phyloP scores from a whole-genome alignment of 2,329 filamentous ascomycete species.

The Ceratocystis alfenasii region DNA sequence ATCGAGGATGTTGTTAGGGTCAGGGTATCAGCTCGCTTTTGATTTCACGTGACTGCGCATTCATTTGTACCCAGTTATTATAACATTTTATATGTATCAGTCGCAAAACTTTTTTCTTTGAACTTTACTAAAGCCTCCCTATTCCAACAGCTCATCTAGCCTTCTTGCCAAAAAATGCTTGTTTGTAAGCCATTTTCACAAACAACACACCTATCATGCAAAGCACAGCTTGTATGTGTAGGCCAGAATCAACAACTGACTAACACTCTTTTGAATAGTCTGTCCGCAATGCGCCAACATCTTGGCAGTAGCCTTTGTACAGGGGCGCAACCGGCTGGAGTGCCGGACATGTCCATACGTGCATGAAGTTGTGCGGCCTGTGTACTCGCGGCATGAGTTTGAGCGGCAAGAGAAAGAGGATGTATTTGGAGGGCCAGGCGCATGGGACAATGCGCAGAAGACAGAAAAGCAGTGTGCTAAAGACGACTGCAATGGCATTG shows the following conservation, averaged over 20 bases:
- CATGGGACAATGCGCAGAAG: slow-evolving; percentile 88
- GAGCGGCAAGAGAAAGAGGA: slow-evolving; percentile 78
- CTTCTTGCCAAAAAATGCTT: slow-evolving; percentile 38
- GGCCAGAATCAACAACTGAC: slow-evolving; percentile 17
- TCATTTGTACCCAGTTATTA: too few relatives aligned
- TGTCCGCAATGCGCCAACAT: slow-evolving; percentile 77
- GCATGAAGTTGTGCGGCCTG: slow-evolving; percentile 64
- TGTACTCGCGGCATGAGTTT: slow-evolving; percentile 74
- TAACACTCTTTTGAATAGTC: slow-evolving; percentile 40
- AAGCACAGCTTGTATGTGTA: not conserved
- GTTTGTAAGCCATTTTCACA: slow-evolving; percentile 42
- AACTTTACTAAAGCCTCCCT: not conserved
- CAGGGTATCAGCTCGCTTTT: not conserved
- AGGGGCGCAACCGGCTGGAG: slow-evolving; percentile 68
- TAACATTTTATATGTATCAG: too few relatives aligned
- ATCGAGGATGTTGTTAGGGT: too few relatives aligned
- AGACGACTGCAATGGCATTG: slow-evolving; percentile 64
- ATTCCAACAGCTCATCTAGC: not conserved
- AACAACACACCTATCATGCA: too few relatives aligned
- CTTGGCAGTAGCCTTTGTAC: slow-evolving; percentile 56
- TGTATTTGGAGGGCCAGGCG: slow-evolving; percentile 75
- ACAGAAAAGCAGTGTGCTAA: slow-evolving; percentile 69
- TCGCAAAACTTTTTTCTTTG: not conserved
- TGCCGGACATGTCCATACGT: slow-evolving; percentile 94
- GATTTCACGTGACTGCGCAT: not conserved